Percentiles rank a stretch among this genome's conserved stretches.
Conservation (phyloP, 2,329 filamentous ascomycete species). For the Penicillium sp. region DNA sequence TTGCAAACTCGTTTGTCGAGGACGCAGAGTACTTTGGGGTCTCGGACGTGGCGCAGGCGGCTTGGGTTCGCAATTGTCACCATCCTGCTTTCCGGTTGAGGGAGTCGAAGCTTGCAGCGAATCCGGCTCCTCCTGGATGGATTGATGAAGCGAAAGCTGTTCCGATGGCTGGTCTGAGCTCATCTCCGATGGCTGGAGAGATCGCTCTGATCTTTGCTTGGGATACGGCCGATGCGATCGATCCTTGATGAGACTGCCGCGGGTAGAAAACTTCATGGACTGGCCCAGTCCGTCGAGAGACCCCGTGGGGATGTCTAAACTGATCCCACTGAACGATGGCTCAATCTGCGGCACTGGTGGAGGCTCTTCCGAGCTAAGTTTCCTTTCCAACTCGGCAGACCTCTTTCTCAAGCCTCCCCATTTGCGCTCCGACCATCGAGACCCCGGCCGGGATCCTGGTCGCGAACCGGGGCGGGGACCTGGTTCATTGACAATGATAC, state of each 20-base stretch:
- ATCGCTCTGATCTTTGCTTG: constrained; percentile 24
- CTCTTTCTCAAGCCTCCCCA: constrained; percentile 36
- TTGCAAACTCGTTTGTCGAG: constrained; percentile 33
- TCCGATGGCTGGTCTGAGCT: constrained; percentile 5
- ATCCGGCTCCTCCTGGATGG: constrained; percentile 4
- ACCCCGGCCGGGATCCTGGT: constrained; percentile 35
- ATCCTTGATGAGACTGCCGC: constrained; percentile 55
- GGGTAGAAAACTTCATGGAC: constrained; percentile 54
- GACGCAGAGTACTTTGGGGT: constrained; percentile 35
- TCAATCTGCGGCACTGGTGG: constrained; percentile 33
- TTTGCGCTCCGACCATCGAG: constrained; percentile 42
- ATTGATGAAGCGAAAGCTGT: constrained; percentile 4
- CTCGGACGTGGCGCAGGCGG: constrained; percentile 25
- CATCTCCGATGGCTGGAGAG: constrained; percentile 6
- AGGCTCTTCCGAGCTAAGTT: constrained; percentile 24
- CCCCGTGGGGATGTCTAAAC: constrained; percentile 51
- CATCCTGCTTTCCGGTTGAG: constrained; percentile 13
- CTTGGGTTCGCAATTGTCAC: constrained; percentile 19
- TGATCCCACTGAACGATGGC: constrained; percentile 45
- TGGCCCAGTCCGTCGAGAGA: constrained; percentile 50
- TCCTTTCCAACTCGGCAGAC: constrained; percentile 31
- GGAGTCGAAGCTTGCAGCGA: constrained; percentile 4
- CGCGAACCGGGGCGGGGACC: constrained; percentile 26
- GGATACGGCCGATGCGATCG: constrained; percentile 32
- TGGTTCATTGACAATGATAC: constrained; percentile 37